Percentiles rank a stretch among this genome's conserved stretches.
Conservation (phyloP, 2,329 filamentous ascomycete species). For the Botryotinia convoluta region DNA sequence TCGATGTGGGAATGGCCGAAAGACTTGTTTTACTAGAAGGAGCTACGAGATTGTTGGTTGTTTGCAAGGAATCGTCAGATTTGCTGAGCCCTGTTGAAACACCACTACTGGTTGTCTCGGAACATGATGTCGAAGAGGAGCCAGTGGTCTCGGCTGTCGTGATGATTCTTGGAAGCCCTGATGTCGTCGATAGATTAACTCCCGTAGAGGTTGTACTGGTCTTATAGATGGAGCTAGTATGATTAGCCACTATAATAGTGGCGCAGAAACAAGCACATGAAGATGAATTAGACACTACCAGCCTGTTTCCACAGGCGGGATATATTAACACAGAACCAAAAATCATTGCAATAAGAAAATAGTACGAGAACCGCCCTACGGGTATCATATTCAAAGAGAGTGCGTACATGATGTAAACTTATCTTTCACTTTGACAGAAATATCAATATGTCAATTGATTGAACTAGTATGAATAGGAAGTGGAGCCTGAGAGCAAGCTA, state of each 20-base stretch:
- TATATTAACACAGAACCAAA: not conserved
- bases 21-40: no score
- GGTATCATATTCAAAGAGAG: no score
- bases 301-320: not conserved
- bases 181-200: not conserved
- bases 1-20: no score
- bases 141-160: not conserved
- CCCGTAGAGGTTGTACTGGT: not conserved
- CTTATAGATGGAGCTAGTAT: not conserved
- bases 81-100: not conserved
- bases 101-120: not conserved
- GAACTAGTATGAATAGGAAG: not conserved
- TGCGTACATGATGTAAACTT: not conserved
- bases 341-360: not conserved
- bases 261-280: not conserved
- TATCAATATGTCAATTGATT: no score
- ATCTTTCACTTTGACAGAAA: not conserved
- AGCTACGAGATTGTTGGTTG: no score
- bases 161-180: not conserved
- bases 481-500: not conserved
- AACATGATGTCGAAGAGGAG: not conserved
- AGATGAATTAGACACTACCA: not conserved
- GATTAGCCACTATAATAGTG: not conserved
- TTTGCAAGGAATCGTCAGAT: not conserved
- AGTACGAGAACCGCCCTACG: not conserved